A percentile compares a stretch with the other conserved stretches of the same genome.
These are phyloP conservation scores for Psilocybe cubensis DNA, from an alignment of 768 basidiomycete genomes.

Conservation along the genomic window DNA sequence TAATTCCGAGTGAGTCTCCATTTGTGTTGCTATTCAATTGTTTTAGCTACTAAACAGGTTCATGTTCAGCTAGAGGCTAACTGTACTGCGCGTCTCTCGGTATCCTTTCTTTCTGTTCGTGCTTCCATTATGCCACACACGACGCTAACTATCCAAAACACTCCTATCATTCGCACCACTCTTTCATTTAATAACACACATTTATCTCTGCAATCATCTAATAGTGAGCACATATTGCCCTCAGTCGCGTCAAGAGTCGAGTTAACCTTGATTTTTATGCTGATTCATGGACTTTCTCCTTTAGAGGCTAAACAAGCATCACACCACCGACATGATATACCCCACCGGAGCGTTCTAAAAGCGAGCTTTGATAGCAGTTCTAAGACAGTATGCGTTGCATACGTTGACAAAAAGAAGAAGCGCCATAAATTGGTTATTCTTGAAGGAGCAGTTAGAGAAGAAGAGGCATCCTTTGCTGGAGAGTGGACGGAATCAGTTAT, in stretches of 20 bases:
- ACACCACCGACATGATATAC: slow-evolving; percentile 35
- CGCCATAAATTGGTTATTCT: slow-evolving; percentile 43
- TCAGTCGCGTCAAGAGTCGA: background rate
- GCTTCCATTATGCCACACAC: background rate
- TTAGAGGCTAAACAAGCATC: slow-evolving; percentile 4
- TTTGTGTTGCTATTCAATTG: background rate
- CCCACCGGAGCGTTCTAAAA: slow-evolving; percentile 55
- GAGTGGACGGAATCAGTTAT: slow-evolving; percentile 62
- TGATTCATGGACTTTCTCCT: background rate
- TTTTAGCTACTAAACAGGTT: background rate
- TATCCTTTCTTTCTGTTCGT: background rate
- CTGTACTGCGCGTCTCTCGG: too few species aligned
- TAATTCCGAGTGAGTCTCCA: background rate
- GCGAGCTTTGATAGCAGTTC: slow-evolving; percentile 41
- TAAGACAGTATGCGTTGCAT: slow-evolving; percentile 49
- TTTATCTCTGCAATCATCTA: slow-evolving; percentile 14
- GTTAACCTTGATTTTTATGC: background rate
- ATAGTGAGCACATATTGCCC: slow-evolving; percentile 13
- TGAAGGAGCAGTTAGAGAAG: slow-evolving; percentile 38
- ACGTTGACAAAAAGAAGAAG: slow-evolving; percentile 50
- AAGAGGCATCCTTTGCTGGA: slow-evolving; percentile 36
- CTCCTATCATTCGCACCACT: background rate
- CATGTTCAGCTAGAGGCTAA: background rate
- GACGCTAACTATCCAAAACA: background rate
- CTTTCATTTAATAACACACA: slow-evolving; percentile 16